phyloP scores from a whole-genome alignment of 495 filamentous ascomycete species.

The Aspergillus hancockii region DNA sequence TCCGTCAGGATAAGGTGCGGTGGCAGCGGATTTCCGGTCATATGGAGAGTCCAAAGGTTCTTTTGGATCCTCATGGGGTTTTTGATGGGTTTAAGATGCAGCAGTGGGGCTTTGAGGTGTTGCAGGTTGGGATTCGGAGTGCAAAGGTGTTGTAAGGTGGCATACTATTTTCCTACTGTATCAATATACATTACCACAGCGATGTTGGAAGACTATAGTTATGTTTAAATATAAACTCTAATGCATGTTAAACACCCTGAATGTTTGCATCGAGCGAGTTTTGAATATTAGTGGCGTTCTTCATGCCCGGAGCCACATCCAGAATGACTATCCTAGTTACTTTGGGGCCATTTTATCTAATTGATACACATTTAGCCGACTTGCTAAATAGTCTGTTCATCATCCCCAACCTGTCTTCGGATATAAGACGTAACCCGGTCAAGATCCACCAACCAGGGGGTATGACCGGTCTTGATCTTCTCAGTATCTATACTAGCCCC shows the following conservation, averaged over 20 bases:
- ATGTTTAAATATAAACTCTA: too few relatives aligned
- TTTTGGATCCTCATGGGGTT: conserved; percentile 10
- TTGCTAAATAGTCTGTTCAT: too few relatives aligned
- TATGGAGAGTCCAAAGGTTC: conserved; percentile 12
- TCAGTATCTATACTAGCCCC: conserved; percentile 34
- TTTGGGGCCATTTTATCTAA: too few relatives aligned
- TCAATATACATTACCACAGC: neutral
- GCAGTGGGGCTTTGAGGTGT: conserved; percentile 15
- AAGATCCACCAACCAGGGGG: conserved; percentile 35
- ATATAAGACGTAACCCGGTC: conserved; percentile 27
- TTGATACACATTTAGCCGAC: too few relatives aligned
- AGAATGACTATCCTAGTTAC: too few relatives aligned
- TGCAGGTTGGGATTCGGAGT: conserved; percentile 11
- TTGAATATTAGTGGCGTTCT: too few relatives aligned
- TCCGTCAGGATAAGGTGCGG: conserved; percentile 15
- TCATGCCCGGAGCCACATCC: too few relatives aligned
- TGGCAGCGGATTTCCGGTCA: conserved; percentile 15
- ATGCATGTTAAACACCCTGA: too few relatives aligned
- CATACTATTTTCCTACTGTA: neutral
- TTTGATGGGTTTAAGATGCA: conserved; percentile 17
- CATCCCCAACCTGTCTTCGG: conserved; percentile 22
- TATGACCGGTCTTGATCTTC: conserved; percentile 31
- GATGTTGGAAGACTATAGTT: neutral
- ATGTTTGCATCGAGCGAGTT: too few relatives aligned
- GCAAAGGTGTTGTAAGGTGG: neutral